Evolutionary conservation across 768 basidiomycete species (phyloP), one percentile per base, ranked within the genome.

Genomic region (Pulveroboletus ravenelii): DNA sequence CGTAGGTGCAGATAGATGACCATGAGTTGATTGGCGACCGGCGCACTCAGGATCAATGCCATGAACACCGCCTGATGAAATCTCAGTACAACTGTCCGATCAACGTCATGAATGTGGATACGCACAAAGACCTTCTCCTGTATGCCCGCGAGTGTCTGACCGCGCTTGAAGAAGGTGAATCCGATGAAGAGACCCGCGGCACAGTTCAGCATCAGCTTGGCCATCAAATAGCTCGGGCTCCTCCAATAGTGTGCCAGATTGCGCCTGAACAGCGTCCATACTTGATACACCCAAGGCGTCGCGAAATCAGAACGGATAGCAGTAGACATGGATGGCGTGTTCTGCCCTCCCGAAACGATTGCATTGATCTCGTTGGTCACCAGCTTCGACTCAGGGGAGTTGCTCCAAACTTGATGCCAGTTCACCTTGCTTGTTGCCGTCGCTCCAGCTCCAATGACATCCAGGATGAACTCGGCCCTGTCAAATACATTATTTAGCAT

Each of bases 371-470:
- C 73, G 0, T 58, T 50, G 41, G 71, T 62, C 5, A 74, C 40
- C 0, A 53, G 56, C n/a, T 41, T 52, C 1, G 71, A 60, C 57
- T 86, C 80, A 0, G 71, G 67, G 0, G 82, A 79, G 6, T 74
- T 62, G 17, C 63, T 59, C 85, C 86, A 90, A n/a, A 77, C 63
- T 6, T 76, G 67, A 43, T 78, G 74, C 87, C 87, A 90, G 51
- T 88, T 75, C 23, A 66, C 66, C 13, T 57, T 55, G 47, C 74
- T 80, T 14, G 74, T 71, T 1, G 82, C 78, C 1, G 84, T 82
- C 2, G 81, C 80, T 3, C 87, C 87, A 27, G 87, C 85, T 15
- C 87, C 87, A 50, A 88, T 88, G 40, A 81, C 84, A 25, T 84
- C 81, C 17, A 89, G 75, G 73, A 82, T 81, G 52, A 75, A 82